Conservation (phyloP, 2,329 filamentous ascomycete genomes). For the Xylariaceae sp. region DNA sequence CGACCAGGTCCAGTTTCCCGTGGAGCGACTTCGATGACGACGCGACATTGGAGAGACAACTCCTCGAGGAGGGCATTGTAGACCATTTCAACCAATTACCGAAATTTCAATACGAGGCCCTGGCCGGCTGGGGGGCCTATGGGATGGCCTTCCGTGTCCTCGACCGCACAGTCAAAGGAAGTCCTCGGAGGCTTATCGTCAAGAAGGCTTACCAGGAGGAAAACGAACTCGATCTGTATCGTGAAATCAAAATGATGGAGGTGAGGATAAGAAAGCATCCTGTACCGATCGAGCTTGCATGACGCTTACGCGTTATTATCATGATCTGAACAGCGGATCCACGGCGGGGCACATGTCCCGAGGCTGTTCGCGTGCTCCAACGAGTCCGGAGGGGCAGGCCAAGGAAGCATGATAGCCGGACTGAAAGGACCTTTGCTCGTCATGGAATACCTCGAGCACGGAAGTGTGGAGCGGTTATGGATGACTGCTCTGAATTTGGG, state of each 20-base stretch:
- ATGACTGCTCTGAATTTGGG: fast-evolving
- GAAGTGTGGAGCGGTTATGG: background rate
- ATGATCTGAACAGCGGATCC: too few species aligned
- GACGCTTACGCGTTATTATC: too few species aligned
- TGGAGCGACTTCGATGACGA: background rate
- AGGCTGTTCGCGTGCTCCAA: too few species aligned
- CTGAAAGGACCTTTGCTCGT: slow-evolving; percentile 5
- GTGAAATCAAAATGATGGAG: slow-evolving; percentile 7
- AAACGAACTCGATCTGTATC: background rate
- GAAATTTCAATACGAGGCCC: slow-evolving; percentile 1
- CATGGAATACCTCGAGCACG: slow-evolving; percentile 13
- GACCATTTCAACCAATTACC: slow-evolving; percentile 6
- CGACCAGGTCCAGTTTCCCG: background rate
- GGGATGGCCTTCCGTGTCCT: slow-evolving; percentile 4
- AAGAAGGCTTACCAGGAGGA: slow-evolving; percentile 5
- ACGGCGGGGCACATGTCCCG: too few species aligned
- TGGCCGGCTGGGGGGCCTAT: slow-evolving; percentile 6
- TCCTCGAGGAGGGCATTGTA: background rate
- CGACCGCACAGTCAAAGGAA: background rate
- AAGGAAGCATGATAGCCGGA: slow-evolving; percentile 4
- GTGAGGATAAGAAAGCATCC: too few species aligned
- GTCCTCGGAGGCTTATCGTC: slow-evolving; percentile 5
- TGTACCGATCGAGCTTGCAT: too few species aligned
- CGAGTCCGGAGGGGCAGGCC: too few species aligned
- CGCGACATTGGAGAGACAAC: background rate